Base-by-base conservation (phyloP, 495 filamentous ascomycete species). In the Elasticomyces elasticus region DNA sequence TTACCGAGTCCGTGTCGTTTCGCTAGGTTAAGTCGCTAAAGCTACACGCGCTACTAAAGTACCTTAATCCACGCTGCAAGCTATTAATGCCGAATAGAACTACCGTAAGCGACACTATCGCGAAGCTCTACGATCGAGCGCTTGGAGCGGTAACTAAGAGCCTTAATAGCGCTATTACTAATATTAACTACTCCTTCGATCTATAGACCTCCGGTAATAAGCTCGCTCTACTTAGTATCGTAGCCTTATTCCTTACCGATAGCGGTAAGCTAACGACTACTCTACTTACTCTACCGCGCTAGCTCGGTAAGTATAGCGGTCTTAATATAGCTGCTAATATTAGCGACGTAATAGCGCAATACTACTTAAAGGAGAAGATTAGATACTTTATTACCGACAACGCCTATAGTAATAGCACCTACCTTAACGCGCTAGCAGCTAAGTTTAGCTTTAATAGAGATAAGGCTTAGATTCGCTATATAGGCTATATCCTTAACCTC, bases 371-470 rank as follows among this genome's bases (percentile, higher is more conserved):
- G 15, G 22, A 51, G n/a, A 49, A 44, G 41, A 11, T 59, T 43
- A 40, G 56, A 3, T 59, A 55, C 52, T 59, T 59, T 30, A 56
- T 43, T 5, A 55, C 47, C 3, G 56, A 60, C 42, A 60, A 60
- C 54, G 47, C 56, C 23, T 35, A 11, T 11, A 55, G 25, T 40
- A 60, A 60, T 27, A 35, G n/a, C 19, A 55, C 33, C 13, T 50
- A 25, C 35, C n/a, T 60, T 6, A 7, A 42, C 11, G 10, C 27
- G 9, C 54, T 60, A 17, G 47, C 47, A 12, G 45, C 35, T 12
- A 33, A 45, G 52, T 60, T 31, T 23, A 13, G 44, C 30, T 60
- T 60, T 26, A 38, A 28, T 20, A 13, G 5, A 7, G 42, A 56
- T 9, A 6, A 51, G 30, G n/a, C 37, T 13, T 51, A 53, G 52